Base-by-base conservation (phyloP, 345 rosid species). In the Iberis pinnata region DNA sequence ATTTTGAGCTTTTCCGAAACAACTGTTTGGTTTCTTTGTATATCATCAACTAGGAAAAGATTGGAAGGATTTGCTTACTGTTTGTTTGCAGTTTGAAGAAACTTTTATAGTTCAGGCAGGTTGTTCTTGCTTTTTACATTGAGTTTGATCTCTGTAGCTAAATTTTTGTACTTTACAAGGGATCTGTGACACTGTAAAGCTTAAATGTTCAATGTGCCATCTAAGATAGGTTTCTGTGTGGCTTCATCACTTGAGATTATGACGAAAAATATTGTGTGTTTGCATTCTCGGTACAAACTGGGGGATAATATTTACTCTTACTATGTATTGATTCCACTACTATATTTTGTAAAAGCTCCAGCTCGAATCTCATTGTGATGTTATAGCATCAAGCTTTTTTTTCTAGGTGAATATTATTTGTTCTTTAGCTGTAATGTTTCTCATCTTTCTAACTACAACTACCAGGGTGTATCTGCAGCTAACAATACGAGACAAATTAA, bases 401-500 rank as follows among this genome's bases (percentile, higher is more conserved):
- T 36, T 53, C 0, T 4, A 3, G 58, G 13, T 39, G 37, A 47
- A 16, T 3, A 49, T 41, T 14, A 18, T 43, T 64, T 68, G 15
- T 47, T 18, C 14, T 58, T 53, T 35, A 5, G 12, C 41, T 14
- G 4, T 45, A 29, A 52, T 56, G 68, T 38, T 29, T 33, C 24
- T 63, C 12, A 58, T 26, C 9, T 60, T 26, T 53, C 35, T 66
- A 15, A 33, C 10, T 61, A 56, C 33, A 17, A 29, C 32, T 60
- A 24, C 35, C 67, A 70, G 73, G 77, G 65, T 9, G 41, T 64
- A 53, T 60, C 64, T 64, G 49, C 49, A 44, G 14, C 44, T 53
- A 58, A 61, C 58, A 67, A 36, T 36, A 82, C 82, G 95, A 79
- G 80, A 51, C 78, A 72, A 41, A 75, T n/a, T 86, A 70, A 71